A percentile compares a stretch with the other conserved stretches of the same genome.
phyloP scores from a whole-genome alignment of 768 basidiomycete genomes.

The Infundibulicybe gibba region DNA sequence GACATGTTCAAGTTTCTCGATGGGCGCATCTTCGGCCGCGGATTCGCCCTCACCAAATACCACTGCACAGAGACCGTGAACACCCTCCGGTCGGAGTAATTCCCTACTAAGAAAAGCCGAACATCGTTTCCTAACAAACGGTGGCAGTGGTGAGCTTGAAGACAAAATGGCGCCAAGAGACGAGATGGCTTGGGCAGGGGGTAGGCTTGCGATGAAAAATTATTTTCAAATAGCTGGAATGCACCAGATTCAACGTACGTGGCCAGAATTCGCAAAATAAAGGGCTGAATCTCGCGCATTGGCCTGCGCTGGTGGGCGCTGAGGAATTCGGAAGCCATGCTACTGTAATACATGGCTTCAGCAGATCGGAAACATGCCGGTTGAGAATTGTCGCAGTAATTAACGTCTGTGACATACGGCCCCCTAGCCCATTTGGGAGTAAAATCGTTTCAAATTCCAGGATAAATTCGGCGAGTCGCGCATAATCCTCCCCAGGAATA shows the following conservation, averaged over 20 bases:
- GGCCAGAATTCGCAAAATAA: constrained; percentile 53
- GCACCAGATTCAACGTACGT: constrained; percentile 41
- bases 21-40: constrained; percentile 42
- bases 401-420: constrained; percentile 49
- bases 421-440: constrained; percentile 49
- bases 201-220: constrained; percentile 40
- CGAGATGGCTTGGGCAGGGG: constrained; percentile 62
- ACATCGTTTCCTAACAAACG: constrained; percentile 57
- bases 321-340: constrained; percentile 67
- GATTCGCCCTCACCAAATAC: constrained; percentile 63
- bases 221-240: constrained; percentile 11
- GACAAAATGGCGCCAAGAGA: constrained; percentile 62
- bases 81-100: constrained; percentile 65
- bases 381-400: constrained; percentile 59
- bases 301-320: constrained; percentile 33
- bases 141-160: constrained; percentile 32
- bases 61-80: constrained; percentile 64
- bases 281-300: constrained; percentile 44
- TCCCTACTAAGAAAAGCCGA: constrained; percentile 66
- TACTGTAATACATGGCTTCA: constrained; percentile 57
- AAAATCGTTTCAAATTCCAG: constrained; percentile 43
- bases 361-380: constrained; percentile 51
- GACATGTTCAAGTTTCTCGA: constrained; percentile 75
- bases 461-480: constrained; percentile 37
- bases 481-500: constrained; percentile 29